Conservation (phyloP, 73 alveolate genomes). For the Symbiodinium pilosum region DNA sequence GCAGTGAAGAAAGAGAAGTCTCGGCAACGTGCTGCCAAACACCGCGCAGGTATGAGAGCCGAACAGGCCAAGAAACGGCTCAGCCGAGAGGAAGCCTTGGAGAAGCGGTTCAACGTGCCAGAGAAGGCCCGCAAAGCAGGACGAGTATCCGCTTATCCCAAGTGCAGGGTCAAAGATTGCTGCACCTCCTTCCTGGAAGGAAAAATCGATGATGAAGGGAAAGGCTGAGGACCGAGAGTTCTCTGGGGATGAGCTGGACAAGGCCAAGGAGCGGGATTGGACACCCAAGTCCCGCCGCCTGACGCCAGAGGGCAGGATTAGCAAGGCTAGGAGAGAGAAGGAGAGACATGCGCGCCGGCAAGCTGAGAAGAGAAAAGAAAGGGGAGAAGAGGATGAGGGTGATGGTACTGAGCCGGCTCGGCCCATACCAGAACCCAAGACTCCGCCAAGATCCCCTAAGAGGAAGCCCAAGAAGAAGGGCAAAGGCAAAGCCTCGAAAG, state of each 20-base stretch:
- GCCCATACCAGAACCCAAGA: no score
- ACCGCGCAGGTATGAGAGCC: not conserved
- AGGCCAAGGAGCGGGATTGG: not conserved
- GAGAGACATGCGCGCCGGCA: not conserved
- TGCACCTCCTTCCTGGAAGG: not conserved
- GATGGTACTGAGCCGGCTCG: no score
- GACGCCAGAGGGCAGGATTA: not conserved
- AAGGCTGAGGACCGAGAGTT: not conserved
- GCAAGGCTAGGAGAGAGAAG: not conserved
- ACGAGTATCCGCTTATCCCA: not conserved
- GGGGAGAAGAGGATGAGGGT: no score
- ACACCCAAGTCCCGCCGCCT: not conserved
- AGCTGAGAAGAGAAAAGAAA: no score
- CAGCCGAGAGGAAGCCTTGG: not conserved
- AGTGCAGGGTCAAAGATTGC: not conserved
- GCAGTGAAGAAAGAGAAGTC: slow-evolving; percentile 15
- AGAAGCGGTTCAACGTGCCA: not conserved
- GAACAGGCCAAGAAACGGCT: not conserved
- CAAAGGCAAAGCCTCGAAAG: no score
- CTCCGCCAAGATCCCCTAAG: no score
- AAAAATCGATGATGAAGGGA: not conserved
- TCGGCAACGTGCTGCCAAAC: not conserved
- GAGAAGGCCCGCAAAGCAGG: not conserved
- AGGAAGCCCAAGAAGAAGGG: no score
- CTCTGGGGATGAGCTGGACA: not conserved